Conservation (phyloP, 768 basidiomycete genomes). For the Leccinellum rugosiceps region DNA sequence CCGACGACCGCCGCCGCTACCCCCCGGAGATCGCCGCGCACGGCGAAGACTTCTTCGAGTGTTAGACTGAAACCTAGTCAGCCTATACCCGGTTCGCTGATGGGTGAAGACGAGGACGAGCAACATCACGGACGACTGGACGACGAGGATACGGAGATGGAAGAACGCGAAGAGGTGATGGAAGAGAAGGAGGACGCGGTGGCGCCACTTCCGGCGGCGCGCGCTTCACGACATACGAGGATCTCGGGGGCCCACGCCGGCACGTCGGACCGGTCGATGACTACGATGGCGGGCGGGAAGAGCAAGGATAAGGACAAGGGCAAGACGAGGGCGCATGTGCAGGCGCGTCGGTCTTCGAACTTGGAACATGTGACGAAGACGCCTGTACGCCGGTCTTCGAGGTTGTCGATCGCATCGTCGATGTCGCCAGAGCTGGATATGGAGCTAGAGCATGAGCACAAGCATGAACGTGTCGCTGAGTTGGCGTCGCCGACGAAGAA, state of each 20-base stretch:
- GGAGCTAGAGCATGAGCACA: neutral
- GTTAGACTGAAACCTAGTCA: conserved; percentile 17
- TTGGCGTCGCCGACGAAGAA: conserved; percentile 22
- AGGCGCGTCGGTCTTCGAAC: neutral
- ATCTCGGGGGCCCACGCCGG: conserved; percentile 8
- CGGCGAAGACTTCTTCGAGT: conserved; percentile 6
- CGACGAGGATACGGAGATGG: conserved; percentile 16
- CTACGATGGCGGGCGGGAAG: conserved; percentile 5
- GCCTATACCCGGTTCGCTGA: conserved; percentile 43
- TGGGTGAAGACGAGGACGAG: conserved; percentile 35
- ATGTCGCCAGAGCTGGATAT: conserved; percentile 28
- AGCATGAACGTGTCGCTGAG: conserved; percentile 4
- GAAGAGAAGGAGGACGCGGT: conserved; percentile 35
- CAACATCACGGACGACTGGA: conserved; percentile 23
- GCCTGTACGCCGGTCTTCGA: conserved; percentile 37
- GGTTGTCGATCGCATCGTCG: conserved; percentile 35
- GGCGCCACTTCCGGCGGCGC: conserved; percentile 31
- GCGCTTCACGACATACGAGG: conserved; percentile 20
- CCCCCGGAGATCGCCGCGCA: neutral
- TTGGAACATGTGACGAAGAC: conserved; percentile 8
- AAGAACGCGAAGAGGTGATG: conserved; percentile 18
- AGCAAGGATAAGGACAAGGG: conserved; percentile 8
- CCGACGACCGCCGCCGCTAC: neutral
- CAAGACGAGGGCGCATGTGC: conserved; percentile 16
- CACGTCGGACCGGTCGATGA: conserved; percentile 1